Conservation (phyloP, 805 yeast species). For the Ogataea trehaloabstinens region DNA sequence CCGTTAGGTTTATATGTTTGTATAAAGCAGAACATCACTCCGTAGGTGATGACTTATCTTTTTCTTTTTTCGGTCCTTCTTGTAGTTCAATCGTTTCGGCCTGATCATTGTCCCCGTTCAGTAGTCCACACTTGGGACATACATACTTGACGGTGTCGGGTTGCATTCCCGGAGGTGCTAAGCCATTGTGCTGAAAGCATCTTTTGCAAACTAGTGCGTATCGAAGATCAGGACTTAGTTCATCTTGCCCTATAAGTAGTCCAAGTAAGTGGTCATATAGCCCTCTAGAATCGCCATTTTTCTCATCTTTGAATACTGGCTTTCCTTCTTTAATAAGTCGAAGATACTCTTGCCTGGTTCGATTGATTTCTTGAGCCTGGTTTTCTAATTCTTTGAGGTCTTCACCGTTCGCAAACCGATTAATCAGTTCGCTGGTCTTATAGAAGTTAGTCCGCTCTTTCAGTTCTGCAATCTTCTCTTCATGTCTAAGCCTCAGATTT, state of each 20-base stretch:
- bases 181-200: constrained; percentile 75
- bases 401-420: constrained; percentile 56
- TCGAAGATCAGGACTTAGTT: constrained; percentile 54
- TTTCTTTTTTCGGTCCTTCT: too few relatives aligned
- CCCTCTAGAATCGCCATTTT: constrained; percentile 11
- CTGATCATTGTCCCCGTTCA: constrained; percentile 32
- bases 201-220: constrained; percentile 68
- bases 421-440: constrained; percentile 69
- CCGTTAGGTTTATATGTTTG: background rate
- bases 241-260: constrained; percentile 59
- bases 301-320: constrained; percentile 9
- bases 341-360: constrained; percentile 39
- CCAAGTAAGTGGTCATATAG: constrained; percentile 38
- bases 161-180: constrained; percentile 67
- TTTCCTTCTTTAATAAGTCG: constrained; percentile 32
- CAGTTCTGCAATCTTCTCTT: constrained; percentile 34
- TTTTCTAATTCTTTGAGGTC: constrained; percentile 39
- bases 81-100: constrained; percentile 4
- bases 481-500: constrained; percentile 31
- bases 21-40: background rate
- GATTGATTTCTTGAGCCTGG: constrained; percentile 42
- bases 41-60: too few relatives aligned
- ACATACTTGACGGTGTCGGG: constrained; percentile 52
- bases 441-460: constrained; percentile 65
- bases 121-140: constrained; percentile 64